These are phyloP conservation scores for Chiua virens DNA, from an alignment of 768 basidiomycete species.

Conservation along the genomic window DNA sequence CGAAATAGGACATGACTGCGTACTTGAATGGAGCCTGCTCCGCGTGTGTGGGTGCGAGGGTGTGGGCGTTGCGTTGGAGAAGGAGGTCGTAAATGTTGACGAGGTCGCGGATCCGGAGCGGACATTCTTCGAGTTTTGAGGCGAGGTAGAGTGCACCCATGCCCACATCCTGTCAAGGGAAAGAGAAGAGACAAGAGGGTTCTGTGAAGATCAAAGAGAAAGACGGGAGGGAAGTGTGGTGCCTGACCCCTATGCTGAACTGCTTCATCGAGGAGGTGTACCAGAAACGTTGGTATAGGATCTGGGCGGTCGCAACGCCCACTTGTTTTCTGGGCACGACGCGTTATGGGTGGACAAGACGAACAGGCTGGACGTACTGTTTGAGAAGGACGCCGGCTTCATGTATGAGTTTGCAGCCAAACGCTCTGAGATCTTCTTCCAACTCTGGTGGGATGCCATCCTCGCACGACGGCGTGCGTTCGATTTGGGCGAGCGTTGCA, in stretches of 20 bases:
- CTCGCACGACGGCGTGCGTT: slow-evolving; percentile 73
- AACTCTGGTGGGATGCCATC: slow-evolving; percentile 81
- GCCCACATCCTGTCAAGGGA: slow-evolving; percentile 64
- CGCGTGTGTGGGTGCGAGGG: slow-evolving; percentile 30
- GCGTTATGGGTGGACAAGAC: slow-evolving; percentile 7
- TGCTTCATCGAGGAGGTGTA: slow-evolving; percentile 93
- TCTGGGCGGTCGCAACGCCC: slow-evolving; percentile 94
- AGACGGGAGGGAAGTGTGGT: slow-evolving; percentile 12
- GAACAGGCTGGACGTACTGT: slow-evolving; percentile 56
- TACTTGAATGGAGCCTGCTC: slow-evolving; percentile 53
- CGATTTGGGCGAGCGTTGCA: slow-evolving; percentile 77
- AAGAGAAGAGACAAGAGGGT: neutral
- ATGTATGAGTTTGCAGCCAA: slow-evolving; percentile 93
- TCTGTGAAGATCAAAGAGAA: slow-evolving; percentile 7
- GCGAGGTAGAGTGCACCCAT: slow-evolving; percentile 89
- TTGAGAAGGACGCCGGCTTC: slow-evolving; percentile 89
- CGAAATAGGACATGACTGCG: slow-evolving; percentile 86
- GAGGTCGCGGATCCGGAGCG: slow-evolving; percentile 88
- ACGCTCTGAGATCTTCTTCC: slow-evolving; percentile 86
- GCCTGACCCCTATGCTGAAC: slow-evolving; percentile 85
- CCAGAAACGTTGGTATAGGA: slow-evolving; percentile 96
- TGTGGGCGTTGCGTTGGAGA: slow-evolving; percentile 68
- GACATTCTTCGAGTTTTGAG: slow-evolving; percentile 91
- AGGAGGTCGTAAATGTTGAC: slow-evolving; percentile 93
- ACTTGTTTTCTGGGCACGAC: slow-evolving; percentile 76